Evolutionary conservation across 2,329 filamentous ascomycete species (phyloP), one percentile per base, ranked within the genome.

Genomic region (Ophiostoma tasmaniense): DNA sequence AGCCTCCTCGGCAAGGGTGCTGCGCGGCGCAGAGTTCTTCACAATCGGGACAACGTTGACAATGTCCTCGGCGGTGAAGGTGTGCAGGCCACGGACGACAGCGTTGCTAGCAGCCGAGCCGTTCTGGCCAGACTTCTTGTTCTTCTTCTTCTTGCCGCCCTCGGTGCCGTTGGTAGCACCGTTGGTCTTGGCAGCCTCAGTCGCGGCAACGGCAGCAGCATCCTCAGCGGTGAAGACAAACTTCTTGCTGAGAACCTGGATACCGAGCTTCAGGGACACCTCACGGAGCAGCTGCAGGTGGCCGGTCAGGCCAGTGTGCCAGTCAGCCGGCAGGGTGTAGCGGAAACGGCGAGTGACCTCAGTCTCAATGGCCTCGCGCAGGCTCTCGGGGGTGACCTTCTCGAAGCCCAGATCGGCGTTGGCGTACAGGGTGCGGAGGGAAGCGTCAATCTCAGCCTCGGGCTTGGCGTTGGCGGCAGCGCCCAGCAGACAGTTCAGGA

Each of bases 401-500:
- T 93, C 89, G 75, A 96, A 99, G 14, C 87, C 85, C 74, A 95
- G 87, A 76, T 97, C 91, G 14, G 87, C 88, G 73, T 96, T 92
- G 20, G 88, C 84, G 78, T 96, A 99, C 67, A 98, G 81, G 17
- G 83, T 79, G 78, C 89, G 89, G 72, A 98, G 79, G 8, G 86
- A 84, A 71, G 89, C 81, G 74, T 98, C 93, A 70, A 93, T 83
- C 71, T 96, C 90, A 52, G 92, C 87, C 67, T 84, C 83, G 33
- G 95, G 95, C 74, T 89, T 87, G n/a, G 86, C 75, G 78, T 96
- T 97, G 69, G 94, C 80, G 59, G 85, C 86, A 65, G 84, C 83
- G 17, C 95, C 95, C 45, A 99, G 83, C 55, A 99, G 83, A 79
- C 95, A 99, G 83, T 99, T 99, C 73, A 99, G 84, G 66, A 99